Conservation (phyloP, 257 asterid species). For the Paraleonurus japonicus region DNA sequence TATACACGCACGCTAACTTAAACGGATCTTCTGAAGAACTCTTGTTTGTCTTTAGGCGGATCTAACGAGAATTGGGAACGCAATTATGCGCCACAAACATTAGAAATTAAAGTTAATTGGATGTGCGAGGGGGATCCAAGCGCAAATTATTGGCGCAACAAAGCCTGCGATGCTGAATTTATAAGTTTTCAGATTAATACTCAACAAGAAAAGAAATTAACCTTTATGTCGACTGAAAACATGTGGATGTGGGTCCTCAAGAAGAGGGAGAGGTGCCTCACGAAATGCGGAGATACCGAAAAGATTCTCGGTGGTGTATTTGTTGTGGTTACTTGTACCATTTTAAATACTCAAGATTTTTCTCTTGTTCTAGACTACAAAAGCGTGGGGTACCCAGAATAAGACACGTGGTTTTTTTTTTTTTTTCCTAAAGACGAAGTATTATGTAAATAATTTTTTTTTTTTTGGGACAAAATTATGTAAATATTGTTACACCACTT, state of each 20-base stretch:
- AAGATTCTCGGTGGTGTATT: slow-evolving; percentile 15
- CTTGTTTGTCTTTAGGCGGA: slow-evolving; percentile 28
- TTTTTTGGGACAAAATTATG: no score
- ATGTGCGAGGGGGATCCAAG: background rate
- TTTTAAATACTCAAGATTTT: background rate
- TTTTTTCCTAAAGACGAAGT: no score
- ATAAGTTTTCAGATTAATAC: background rate
- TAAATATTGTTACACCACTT: no score
- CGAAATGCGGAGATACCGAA: slow-evolving; percentile 45
- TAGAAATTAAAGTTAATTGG: slow-evolving; percentile 6
- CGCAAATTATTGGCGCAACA: slow-evolving; percentile 20
- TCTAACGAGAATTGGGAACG: slow-evolving; percentile 21
- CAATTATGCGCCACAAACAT: slow-evolving; percentile 24
- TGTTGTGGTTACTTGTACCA: background rate
- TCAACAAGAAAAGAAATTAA: background rate
- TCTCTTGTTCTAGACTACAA: slow-evolving; percentile 8
- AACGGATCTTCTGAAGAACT: slow-evolving; percentile 3
- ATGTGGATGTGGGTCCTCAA: no score
- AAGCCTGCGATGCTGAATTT: background rate
- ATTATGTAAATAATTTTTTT: no score
- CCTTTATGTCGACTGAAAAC: background rate
- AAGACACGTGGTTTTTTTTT: no score
- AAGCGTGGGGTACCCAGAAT: no score
- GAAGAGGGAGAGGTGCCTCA: slow-evolving; percentile 11
- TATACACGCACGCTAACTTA: background rate